A percentile compares a stretch with the other conserved stretches of the same genome.
phyloP scores from a whole-genome alignment of 1,284 basidiomycete species.

The Pholiota adiposa region DNA sequence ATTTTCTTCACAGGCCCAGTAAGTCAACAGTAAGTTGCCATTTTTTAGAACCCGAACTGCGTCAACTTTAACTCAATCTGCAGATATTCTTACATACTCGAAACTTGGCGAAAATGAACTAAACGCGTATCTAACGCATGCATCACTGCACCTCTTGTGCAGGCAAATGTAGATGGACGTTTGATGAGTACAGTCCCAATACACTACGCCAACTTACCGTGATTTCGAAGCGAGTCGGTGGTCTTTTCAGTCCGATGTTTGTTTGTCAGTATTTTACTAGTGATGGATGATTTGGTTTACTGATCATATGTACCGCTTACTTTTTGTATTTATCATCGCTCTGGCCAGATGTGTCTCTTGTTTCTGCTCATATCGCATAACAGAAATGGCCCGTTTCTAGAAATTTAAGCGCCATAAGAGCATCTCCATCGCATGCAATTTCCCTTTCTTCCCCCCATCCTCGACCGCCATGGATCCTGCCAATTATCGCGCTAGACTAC shows the following conservation, averaged over 20 bases:
- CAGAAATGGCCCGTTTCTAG: slow-evolving; percentile 14
- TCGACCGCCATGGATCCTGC: slow-evolving; percentile 34
- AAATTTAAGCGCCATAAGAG: slow-evolving; percentile 10
- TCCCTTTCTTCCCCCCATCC: slow-evolving; percentile 1
- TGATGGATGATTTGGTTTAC: slow-evolving; percentile 7
- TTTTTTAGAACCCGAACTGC: no score
- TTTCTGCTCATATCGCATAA: slow-evolving; percentile 1
- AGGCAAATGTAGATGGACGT: background rate
- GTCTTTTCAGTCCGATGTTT: slow-evolving; percentile 17
- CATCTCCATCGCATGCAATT: slow-evolving; percentile 3
- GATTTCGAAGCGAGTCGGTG: slow-evolving; percentile 14
- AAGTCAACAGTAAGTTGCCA: no score
- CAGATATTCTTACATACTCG: no score
- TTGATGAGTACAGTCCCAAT: slow-evolving; percentile 15
- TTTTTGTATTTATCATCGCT: slow-evolving; percentile 14
- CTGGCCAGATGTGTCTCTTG: slow-evolving; percentile 13
- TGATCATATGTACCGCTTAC: slow-evolving; percentile 11
- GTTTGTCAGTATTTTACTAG: slow-evolving; percentile 5
- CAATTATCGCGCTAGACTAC: slow-evolving; percentile 37
- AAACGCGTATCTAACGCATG: background rate
- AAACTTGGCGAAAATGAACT: no score
- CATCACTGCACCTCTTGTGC: background rate
- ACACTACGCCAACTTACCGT: background rate
- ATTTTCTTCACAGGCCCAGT: no score
- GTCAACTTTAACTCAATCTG: no score